Conservation (phyloP, 306 rosid genomes). For the Sicyos edulis region DNA sequence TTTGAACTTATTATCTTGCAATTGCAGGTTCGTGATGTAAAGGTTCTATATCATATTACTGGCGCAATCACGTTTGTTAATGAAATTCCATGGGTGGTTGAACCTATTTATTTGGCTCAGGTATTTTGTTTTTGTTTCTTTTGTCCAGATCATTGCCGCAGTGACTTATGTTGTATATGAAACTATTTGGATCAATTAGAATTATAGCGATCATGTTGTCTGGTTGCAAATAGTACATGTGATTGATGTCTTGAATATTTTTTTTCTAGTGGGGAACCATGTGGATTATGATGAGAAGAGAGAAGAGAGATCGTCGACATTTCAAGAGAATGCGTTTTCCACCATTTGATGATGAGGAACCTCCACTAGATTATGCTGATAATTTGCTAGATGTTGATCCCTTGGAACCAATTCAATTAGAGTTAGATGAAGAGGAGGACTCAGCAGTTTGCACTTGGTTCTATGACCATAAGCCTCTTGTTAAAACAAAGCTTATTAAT, state of each 20-base stretch:
- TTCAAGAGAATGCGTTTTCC: constrained; percentile 99
- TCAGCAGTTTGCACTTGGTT: constrained; percentile 97
- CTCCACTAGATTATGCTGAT: constrained; percentile 96
- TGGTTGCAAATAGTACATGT: not conserved
- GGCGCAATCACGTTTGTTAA: constrained; percentile 96
- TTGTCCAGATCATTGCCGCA: not conserved
- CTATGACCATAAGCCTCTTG: constrained; percentile 96
- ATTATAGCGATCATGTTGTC: not conserved
- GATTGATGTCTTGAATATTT: not conserved
- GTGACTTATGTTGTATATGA: not conserved
- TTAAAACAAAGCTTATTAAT: constrained; percentile 90
- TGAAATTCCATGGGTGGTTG: constrained; percentile 99
- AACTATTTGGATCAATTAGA: not conserved
- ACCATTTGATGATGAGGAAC: constrained; percentile 99
- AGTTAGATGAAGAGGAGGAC: constrained; percentile 95
- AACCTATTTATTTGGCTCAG: constrained; percentile 96
- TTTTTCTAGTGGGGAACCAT: constrained; percentile 84
- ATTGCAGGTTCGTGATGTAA: constrained; percentile 86
- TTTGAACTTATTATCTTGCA: constrained; percentile 11
- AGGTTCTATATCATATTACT: constrained; percentile 89
- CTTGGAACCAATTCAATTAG: constrained; percentile 93
- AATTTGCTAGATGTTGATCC: constrained; percentile 97
- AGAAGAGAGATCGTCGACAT: constrained; percentile 97
- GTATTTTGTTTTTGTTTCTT: constrained; percentile 29
- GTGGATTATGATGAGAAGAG: constrained; percentile 99